Conservation (phyloP, 2,329 filamentous ascomycete species). For the Penicillium crustosum region DNA sequence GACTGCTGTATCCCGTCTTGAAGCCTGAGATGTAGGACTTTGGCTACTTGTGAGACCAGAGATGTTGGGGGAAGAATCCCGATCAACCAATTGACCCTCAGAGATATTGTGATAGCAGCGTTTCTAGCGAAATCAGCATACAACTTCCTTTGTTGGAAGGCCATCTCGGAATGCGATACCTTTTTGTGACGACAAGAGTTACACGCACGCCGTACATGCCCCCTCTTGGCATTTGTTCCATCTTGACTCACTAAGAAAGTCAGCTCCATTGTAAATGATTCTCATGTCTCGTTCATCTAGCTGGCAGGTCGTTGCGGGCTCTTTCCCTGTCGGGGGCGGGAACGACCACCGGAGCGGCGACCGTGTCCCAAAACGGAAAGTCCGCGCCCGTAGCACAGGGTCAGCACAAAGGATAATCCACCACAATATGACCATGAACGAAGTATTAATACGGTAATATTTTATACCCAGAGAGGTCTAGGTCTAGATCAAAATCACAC, state of each 20-base stretch:
- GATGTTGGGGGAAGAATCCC: background rate
- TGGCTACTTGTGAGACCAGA: background rate
- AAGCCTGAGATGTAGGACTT: background rate
- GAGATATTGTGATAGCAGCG: conserved; percentile 2
- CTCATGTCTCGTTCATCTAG: background rate
- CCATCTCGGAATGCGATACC: background rate
- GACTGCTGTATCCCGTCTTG: background rate
- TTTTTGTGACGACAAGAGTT: conserved; percentile 8
- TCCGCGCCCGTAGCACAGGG: background rate
- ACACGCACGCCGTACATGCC: conserved; percentile 1
- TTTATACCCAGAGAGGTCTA: too few species aligned
- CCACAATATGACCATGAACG: too few species aligned
- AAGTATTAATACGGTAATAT: too few species aligned
- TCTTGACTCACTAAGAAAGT: conserved; percentile 1
- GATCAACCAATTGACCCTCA: too few species aligned
- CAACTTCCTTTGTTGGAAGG: background rate
- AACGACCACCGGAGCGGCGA: conserved; percentile 4
- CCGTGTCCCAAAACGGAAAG: background rate
- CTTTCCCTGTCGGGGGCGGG: background rate
- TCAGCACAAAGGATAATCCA: too few species aligned
- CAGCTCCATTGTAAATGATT: conserved; percentile 4
- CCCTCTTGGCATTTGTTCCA: background rate
- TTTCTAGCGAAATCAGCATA: background rate
- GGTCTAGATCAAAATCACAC: too few species aligned
- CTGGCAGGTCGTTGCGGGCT: background rate